Evolutionary conservation across 768 basidiomycete genomes (phyloP).

Genomic region (Suillus cothurnatus): DNA sequence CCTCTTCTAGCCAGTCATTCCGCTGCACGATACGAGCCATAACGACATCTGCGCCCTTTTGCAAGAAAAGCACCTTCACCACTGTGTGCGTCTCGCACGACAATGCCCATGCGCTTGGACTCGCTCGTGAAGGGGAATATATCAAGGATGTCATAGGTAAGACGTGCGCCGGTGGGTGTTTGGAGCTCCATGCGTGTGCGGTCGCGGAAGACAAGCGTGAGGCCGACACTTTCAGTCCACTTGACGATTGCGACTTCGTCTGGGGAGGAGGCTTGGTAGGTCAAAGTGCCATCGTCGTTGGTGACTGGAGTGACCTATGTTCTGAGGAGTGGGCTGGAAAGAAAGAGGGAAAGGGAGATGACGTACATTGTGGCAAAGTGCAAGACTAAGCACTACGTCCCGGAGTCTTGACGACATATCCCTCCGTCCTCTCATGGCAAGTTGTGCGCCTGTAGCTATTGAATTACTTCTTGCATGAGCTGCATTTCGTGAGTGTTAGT

Average conservation of each 20-base stretch:
- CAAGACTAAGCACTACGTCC: conserved; percentile 91
- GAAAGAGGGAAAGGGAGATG: not conserved
- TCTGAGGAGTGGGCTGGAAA: not conserved
- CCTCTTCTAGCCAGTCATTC: conserved; percentile 99
- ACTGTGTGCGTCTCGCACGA: conserved; percentile 77
- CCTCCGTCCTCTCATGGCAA: conserved; percentile 84
- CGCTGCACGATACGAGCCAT: conserved; percentile 94
- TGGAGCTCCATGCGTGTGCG: conserved; percentile 88
- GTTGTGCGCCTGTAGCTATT: conserved; percentile 71
- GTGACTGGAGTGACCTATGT: conserved; percentile 89
- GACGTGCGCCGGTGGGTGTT: conserved; percentile 60
- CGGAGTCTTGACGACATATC: conserved; percentile 94
- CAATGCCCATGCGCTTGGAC: conserved; percentile 98
- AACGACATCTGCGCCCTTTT: conserved; percentile 99
- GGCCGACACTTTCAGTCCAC: conserved; percentile 94
- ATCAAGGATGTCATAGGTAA: conserved; percentile 85
- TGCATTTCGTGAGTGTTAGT: conserved; percentile 12
- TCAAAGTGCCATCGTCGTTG: conserved; percentile 92
- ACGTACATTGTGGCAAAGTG: conserved; percentile 92
- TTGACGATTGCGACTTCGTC: conserved; percentile 99
- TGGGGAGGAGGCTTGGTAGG: conserved; percentile 98
- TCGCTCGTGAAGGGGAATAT: conserved; percentile 99
- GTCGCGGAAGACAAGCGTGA: conserved; percentile 87
- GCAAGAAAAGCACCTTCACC: conserved; percentile 89
- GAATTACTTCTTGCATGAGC: conserved; percentile 55